These are phyloP conservation scores for Nakaseomyces kungkrabaensis DNA, from an alignment of 1,139 yeast species.

Conservation along the genomic window DNA sequence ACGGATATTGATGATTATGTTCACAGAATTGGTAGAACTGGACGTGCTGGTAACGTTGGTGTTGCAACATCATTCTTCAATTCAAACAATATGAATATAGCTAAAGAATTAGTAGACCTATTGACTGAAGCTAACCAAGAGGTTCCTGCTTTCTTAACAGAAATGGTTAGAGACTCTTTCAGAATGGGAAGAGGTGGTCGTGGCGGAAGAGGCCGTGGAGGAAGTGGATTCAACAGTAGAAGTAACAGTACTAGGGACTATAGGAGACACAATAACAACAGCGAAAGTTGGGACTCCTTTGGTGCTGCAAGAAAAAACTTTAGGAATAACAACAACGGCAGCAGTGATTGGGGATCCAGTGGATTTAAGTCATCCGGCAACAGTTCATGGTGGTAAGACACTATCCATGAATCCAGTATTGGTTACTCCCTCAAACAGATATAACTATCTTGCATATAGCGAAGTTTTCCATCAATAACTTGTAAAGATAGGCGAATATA, in stretches of 20 bases:
- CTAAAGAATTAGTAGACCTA: conserved; percentile 75
- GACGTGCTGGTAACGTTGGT: conserved; percentile 99
- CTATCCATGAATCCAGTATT: not conserved
- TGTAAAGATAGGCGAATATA: not conserved
- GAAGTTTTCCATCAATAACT: no score
- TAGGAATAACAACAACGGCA: conserved; percentile 4
- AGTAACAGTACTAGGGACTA: conserved; percentile 39
- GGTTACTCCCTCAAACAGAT: no score
- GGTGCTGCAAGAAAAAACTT: conserved; percentile 27
- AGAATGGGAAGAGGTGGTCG: conserved; percentile 38
- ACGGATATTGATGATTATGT: conserved; percentile 96
- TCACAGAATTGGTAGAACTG: conserved; percentile 99
- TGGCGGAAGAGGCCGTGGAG: conserved; percentile 34
- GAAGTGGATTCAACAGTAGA: conserved; percentile 12
- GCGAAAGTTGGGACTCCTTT: conserved; percentile 23
- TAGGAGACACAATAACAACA: conserved; percentile 36
- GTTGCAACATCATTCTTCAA: conserved; percentile 94
- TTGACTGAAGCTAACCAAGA: conserved; percentile 94
- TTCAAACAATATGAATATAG: conserved; percentile 84
- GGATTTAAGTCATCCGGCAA: conserved; percentile 14
- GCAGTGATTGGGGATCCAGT: conserved; percentile 6
- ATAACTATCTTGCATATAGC: no score
- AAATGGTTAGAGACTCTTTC: conserved; percentile 67
- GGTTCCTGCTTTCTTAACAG: conserved; percentile 76
- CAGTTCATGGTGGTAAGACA: conserved; percentile 15